Base-by-base conservation (phyloP, 306 rosid genomes). In the Medicago lupulina region DNA sequence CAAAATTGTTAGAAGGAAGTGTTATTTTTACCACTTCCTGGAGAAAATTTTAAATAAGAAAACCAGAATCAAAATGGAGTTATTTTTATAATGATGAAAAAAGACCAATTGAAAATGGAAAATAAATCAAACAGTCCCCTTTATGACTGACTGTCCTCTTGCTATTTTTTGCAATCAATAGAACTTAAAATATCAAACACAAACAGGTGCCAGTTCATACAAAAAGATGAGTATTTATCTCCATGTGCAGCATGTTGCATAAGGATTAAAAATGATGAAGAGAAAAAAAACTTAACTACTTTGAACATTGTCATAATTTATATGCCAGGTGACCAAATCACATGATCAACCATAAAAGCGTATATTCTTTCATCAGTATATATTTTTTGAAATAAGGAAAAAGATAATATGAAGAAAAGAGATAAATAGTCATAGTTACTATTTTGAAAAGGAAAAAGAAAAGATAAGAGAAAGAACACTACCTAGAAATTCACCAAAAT, bases 401-500 rank as follows among this genome's bases (percentile, higher is more conserved):
- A 38, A 19, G 2, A 23, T 23, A 14, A 43, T 21, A 17, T 23
- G 65, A 58, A 72, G 34, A 57, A 39, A 57, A 28, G 19, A 6
- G 1, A 78, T 36, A 47, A 50, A 23, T 8, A 46, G 73, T 38
- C 59, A 69, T 71, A 65, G 62, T 9, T 66, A 46, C 38, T 40
- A 57, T 64, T 55, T 40, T 28, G 36, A 55, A 51, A 41, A 40
- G n/a, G 3, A 55, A 53, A 21, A 10, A n/a, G 18, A 46, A 51
- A 40, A 67, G 8, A 70, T 2, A 78, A 68, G 36, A 23, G 23
- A 79, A 68, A 81, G 78, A 63, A 15, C 68, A 15, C 68, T 21
- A 92, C 97, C 97, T 79, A 92, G 88, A 89, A 95, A 95, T 73
- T 90, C 96, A 61, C 88, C 89, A 64, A 95, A 95, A 70, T 92